Evolutionary conservation across 768 basidiomycete species (phyloP).

Genomic region (Pholiota conissans): DNA sequence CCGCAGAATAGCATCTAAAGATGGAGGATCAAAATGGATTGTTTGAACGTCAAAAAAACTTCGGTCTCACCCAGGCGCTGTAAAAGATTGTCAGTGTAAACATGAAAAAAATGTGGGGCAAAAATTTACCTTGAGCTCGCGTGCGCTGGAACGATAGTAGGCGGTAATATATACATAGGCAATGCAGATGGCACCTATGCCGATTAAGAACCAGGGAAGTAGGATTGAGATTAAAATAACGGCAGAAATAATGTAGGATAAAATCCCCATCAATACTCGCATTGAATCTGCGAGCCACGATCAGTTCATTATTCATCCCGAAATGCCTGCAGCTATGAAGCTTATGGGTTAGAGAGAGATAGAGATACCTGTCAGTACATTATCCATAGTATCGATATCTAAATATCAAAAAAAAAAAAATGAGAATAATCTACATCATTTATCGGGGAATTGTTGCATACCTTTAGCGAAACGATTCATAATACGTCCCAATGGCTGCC

Average conservation of each 20-base stretch:
- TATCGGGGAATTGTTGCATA: too few species aligned
- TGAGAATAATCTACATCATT: too few species aligned
- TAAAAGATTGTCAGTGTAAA: neutral
- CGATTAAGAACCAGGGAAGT: conserved; percentile 84
- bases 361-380: conserved; percentile 57
- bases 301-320: neutral
- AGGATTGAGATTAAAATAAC: conserved; percentile 77
- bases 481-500: conserved; percentile 82
- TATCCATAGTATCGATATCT: conserved; percentile 83
- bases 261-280: conserved; percentile 68
- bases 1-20: conserved; percentile 83
- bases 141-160: conserved; percentile 84
- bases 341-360: neutral
- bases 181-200: conserved; percentile 55
- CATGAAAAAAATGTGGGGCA: neutral
- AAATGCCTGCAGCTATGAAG: neutral
- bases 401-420: too few species aligned
- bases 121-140: conserved; percentile 62
- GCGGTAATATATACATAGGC: conserved; percentile 70
- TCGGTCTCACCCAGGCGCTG: conserved; percentile 49
- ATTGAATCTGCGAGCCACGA: conserved; percentile 51
- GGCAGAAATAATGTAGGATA: conserved; percentile 68
- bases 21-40: neutral
- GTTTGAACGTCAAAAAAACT: neutral
- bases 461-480: conserved; percentile 86